Base-by-base conservation (phyloP, 2,329 filamentous ascomycete genomes). In the Trichoderma arundinaceum region DNA sequence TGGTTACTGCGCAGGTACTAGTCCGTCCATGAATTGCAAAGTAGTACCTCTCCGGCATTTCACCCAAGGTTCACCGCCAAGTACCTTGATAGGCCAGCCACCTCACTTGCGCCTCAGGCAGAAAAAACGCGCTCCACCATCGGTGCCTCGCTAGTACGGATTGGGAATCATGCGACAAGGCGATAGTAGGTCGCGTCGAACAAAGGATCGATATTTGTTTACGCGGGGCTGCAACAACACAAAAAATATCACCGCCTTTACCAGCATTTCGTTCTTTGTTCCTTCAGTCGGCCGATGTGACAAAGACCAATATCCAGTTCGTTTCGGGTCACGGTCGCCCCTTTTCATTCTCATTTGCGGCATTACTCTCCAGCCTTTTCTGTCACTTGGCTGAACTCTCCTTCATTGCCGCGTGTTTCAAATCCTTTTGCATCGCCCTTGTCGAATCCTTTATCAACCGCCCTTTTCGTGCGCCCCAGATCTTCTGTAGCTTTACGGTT, bases 241-340 rank as follows among this genome's bases (percentile, higher is more conserved):
- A 32, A 62, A 48, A 53, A 56, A 48, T 56, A 57, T 54, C 52
- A 56, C 44, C 49, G 43, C 49, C 38, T 28, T 57, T 39, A 28
- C 62, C 59, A 58, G 19, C 35, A 39, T 53, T n/a, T n/a, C 56
- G 28, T 22, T 48, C 38, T 17, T 57, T 28, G 22, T 28, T 57
- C 46, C 17, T 28, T 19, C 39, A n/a, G 28, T 32, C 39, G 15
- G 28, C 32, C 33, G 9, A 56, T 54, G 52, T 58, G 59, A 52
- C 60, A 32, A 58, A 4, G 39, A 28, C 35, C 22, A 9, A 10
- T 53, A 46, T 57, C 63, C 28, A 57, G 66, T 69, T 67, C 66
- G 66, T 70, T 69, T 67, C 68, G 74, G 73, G 72, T 71, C 67
- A 69, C 69, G 64, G 51, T 66, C 63, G 44, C 68, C 64, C 65